Evolutionary conservation across 192 early-diverging fungal genomes (phyloP), one percentile per base, ranked within the genome.

Genomic region (Podila epigama): DNA sequence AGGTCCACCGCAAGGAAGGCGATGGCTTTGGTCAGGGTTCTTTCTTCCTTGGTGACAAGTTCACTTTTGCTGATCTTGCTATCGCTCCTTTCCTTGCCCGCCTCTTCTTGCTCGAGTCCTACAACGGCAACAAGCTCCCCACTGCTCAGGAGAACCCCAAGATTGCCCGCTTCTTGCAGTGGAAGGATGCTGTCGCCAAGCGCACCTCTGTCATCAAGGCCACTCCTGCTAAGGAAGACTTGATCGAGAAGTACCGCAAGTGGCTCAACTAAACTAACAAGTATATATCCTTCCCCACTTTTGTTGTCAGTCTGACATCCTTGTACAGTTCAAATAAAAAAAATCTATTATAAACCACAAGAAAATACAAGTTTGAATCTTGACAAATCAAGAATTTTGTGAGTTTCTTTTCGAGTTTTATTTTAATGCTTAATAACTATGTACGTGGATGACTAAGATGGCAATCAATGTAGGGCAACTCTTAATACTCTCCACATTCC

Each of bases 41-140:
- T 33, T 86, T 72, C 53, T 84, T 81, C 69, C 57, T 86, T 12
- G 85, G 85, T 16, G 64, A 69, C 4, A 60, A 83, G 50, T 86
- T 73, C 53, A 69, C 80, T 2, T 68, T 86, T 50, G 85, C 85
- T 27, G 85, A 86, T 64, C 57, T 84, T 34, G 75, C 79, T 5
- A 41, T 84, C 25, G 78, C 81, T 5, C 85, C 85, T 22, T 81
- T 83, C 64, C 28, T 72, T 29, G 79, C 48, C 16, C 85, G 85
- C 12, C 51, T 82, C 54, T 59, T 66, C 63, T 68, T 79, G 16
- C 39, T 71, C 51, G 56, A 51, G 0, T 20, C 48, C 11, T 79
- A 70, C 69, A 61, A 60, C 51, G 63, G 33, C 29, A 51, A 22
- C 69, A 70, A 70, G 68, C 51, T 44, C 2, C 22, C 73, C 18